A percentile compares a stretch with the other conserved stretches of the same genome.
These are phyloP conservation scores for Ascochyta rabiei DNA, from an alignment of 2,329 filamentous ascomycete species.

Conservation along the genomic window DNA sequence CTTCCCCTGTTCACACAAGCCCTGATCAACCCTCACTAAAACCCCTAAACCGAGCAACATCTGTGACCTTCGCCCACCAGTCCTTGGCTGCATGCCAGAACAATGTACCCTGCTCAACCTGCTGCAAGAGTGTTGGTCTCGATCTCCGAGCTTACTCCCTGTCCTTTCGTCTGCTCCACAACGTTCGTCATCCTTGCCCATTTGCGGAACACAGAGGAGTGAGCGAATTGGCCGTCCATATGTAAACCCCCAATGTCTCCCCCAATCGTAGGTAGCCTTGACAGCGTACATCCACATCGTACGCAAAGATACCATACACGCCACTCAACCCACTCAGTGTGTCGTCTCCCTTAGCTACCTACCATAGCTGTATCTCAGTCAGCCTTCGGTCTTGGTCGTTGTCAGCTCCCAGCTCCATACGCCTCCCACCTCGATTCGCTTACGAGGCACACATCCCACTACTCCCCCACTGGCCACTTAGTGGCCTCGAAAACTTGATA, in stretches of 20 bases:
- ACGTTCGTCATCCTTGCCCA: constrained; percentile 43
- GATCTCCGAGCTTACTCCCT: constrained; percentile 38
- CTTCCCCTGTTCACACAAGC: constrained; percentile 27
- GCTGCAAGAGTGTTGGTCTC: constrained; percentile 41
- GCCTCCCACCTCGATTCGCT: constrained; percentile 23
- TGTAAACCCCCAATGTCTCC: constrained; percentile 44
- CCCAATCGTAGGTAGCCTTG: constrained; percentile 31
- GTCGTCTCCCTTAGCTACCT: neutral
- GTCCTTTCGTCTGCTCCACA: constrained; percentile 40
- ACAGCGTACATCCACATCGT: constrained; percentile 37
- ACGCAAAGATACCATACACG: constrained; percentile 41
- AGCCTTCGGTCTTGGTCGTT: constrained; percentile 34
- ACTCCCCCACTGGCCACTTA: constrained; percentile 13
- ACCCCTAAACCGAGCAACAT: constrained; percentile 37
- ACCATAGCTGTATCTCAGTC: constrained; percentile 12
- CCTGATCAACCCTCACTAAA: constrained; percentile 40
- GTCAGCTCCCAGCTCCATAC: constrained; percentile 25
- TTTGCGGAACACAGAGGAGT: constrained; percentile 38
- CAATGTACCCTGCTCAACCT: constrained; percentile 40
- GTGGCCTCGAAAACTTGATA: constrained; percentile 28
- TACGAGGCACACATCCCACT: constrained; percentile 28
- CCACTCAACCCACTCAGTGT: constrained; percentile 18
- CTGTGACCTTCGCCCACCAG: constrained; percentile 32
- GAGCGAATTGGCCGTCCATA: constrained; percentile 39
- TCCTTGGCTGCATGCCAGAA: constrained; percentile 44